A percentile compares a stretch with the other conserved stretches of the same genome.
phyloP scores from a whole-genome alignment of 2,329 filamentous ascomycete genomes.

The Aspergillus sp. region DNA sequence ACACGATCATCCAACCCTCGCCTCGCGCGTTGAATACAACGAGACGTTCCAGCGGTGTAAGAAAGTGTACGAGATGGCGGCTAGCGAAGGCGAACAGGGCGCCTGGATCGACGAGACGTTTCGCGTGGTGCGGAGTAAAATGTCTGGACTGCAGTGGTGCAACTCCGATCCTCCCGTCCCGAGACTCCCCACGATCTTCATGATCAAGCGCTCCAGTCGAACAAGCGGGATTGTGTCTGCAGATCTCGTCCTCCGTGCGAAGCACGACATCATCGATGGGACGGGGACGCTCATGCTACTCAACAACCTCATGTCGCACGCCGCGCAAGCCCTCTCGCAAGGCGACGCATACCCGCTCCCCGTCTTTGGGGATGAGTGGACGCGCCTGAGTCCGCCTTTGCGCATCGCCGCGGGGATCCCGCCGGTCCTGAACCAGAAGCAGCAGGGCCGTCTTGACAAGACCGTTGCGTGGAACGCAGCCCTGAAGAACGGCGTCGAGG shows the following conservation, averaged over 20 bases:
- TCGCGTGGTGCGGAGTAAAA: conserved; percentile 15
- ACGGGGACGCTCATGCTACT: conserved; percentile 28
- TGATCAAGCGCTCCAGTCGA: conserved; percentile 19
- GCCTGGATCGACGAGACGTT: conserved; percentile 28
- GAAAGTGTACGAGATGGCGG: conserved; percentile 27
- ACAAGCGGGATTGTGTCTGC: neutral
- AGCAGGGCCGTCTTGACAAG: conserved; percentile 12
- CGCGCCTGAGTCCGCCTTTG: conserved; percentile 29
- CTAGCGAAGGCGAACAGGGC: neutral
- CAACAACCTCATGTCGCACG: conserved; percentile 26
- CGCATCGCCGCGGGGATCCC: conserved; percentile 28
- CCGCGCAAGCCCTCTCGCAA: conserved; percentile 17
- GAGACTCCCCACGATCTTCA: conserved; percentile 27
- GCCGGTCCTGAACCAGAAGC: conserved; percentile 10
- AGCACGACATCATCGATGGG: conserved; percentile 32
- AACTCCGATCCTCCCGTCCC: conserved; percentile 32
- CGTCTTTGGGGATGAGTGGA: conserved; percentile 25
- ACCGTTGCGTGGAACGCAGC: conserved; percentile 20
- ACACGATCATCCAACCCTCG: conserved; percentile 32
- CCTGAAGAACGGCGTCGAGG: conserved; percentile 22
- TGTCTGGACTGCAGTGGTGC: conserved; percentile 30
- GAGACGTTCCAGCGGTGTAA: conserved; percentile 20
- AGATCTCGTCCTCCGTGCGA: conserved; percentile 28
- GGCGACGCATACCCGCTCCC: conserved; percentile 12
- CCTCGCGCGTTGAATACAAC: conserved; percentile 28